These are phyloP conservation scores for Penicillium cinerascens DNA, from an alignment of 495 filamentous ascomycete genomes.

Conservation along the genomic window DNA sequence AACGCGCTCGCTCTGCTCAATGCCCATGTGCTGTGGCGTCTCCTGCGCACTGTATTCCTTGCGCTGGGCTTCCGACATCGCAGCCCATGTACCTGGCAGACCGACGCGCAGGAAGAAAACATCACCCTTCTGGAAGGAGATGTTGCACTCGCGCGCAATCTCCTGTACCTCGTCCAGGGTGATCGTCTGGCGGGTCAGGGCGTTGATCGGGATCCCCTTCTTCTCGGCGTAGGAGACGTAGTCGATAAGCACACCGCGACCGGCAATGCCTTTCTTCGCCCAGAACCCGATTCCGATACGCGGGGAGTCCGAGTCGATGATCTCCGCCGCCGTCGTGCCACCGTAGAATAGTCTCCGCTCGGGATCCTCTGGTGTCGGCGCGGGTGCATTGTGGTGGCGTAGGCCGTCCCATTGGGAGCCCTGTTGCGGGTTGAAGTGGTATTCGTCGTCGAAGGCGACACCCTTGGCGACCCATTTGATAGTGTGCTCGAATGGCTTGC, in stretches of 20 bases:
- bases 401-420: constrained; percentile 78
- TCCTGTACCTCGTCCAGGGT: constrained; percentile 48
- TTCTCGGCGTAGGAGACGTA: constrained; percentile 48
- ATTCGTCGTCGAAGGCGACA: constrained; percentile 63
- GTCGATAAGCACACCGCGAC: constrained; percentile 54
- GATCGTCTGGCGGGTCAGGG: constrained; percentile 60
- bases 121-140: constrained; percentile 58
- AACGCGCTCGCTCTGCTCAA: constrained; percentile 62
- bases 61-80: constrained; percentile 37
- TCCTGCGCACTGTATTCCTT: constrained; percentile 33
- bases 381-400: constrained; percentile 51
- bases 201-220: constrained; percentile 48
- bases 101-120: constrained; percentile 75
- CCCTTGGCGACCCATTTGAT: constrained; percentile 51
- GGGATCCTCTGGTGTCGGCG: constrained; percentile 32
- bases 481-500: constrained; percentile 53
- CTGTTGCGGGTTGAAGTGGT: constrained; percentile 72
- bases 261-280: constrained; percentile 51
- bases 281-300: constrained; percentile 50
- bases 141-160: constrained; percentile 55
- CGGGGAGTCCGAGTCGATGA: constrained; percentile 48
- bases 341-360: constrained; percentile 50
- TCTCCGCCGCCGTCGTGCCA: constrained; percentile 48
- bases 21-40: constrained; percentile 54
- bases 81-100: constrained; percentile 46